Evolutionary conservation across 169 alveolate genomes (phyloP).

Genomic region (Cryptosporidium parvum): DNA sequence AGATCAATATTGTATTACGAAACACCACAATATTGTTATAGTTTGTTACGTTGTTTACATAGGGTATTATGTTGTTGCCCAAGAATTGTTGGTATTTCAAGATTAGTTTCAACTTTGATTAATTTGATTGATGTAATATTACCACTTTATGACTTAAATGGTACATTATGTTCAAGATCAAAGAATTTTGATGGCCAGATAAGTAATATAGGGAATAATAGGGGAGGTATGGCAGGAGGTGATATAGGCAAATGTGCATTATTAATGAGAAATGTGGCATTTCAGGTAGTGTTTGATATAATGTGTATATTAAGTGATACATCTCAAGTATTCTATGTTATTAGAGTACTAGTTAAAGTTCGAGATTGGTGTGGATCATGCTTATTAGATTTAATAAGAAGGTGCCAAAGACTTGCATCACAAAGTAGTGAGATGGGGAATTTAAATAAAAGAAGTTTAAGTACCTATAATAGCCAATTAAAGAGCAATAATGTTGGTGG

Average conservation of each 20-base stretch:
- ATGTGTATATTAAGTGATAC: constrained; percentile 74
- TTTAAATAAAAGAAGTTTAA: background rate
- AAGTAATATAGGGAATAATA: background rate
- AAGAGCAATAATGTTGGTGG: background rate
- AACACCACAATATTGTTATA: constrained; percentile 63
- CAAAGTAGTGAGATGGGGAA: background rate
- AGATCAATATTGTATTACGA: constrained; percentile 22
- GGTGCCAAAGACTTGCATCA: constrained; percentile 65
- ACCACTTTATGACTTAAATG: constrained; percentile 66
- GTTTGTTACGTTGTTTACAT: constrained; percentile 69
- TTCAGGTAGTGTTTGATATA: constrained; percentile 59
- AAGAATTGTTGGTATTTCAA: constrained; percentile 38
- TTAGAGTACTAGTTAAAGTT: constrained; percentile 61
- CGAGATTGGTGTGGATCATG: constrained; percentile 77
- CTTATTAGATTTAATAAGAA: constrained; percentile 60
- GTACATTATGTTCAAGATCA: constrained; percentile 43
- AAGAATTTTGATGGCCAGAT: constrained; percentile 6
- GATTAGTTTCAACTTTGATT: constrained; percentile 34
- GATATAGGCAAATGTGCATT: constrained; percentile 50
- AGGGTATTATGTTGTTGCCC: constrained; percentile 73
- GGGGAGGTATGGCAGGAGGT: background rate
- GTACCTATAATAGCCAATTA: background rate
- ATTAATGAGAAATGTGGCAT: constrained; percentile 38
- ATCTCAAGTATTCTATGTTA: constrained; percentile 71
- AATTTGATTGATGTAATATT: constrained; percentile 41